phyloP scores from a whole-genome alignment of 176 grass and related monocot species.

The Thalia dealbata region DNA sequence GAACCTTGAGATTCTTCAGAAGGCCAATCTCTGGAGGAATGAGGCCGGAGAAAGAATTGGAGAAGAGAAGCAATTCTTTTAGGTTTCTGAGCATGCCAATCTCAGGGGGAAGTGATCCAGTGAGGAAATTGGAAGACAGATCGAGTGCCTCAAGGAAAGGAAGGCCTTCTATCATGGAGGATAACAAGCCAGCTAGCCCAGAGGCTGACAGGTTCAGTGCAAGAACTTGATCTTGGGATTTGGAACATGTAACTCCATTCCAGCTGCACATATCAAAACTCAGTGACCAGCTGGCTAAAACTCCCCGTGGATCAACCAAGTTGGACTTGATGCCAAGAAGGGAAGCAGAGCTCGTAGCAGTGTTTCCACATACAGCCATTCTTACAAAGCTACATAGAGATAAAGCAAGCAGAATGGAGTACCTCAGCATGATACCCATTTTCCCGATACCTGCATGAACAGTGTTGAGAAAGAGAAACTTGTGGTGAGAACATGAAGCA shows the following conservation, averaged over 20 bases:
- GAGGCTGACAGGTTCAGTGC: slow-evolving; percentile 62
- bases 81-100: slow-evolving; percentile 56
- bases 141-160: slow-evolving; percentile 52
- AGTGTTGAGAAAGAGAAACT: neutral
- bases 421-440: slow-evolving; percentile 28
- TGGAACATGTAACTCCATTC: slow-evolving; percentile 49
- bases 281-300: slow-evolving; percentile 50
- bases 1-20: slow-evolving; percentile 50
- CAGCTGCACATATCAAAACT: slow-evolving; percentile 47
- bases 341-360: slow-evolving; percentile 14
- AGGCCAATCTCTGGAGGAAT: slow-evolving; percentile 63
- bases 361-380: slow-evolving; percentile 24
- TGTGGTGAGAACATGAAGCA: neutral
- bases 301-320: slow-evolving; percentile 37
- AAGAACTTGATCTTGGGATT: slow-evolving; percentile 23
- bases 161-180: slow-evolving; percentile 40
- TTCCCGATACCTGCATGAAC: neutral
- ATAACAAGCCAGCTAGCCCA: slow-evolving; percentile 46
- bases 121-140: slow-evolving; percentile 69
- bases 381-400: slow-evolving; percentile 22
- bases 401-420: slow-evolving; percentile 21
- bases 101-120: slow-evolving; percentile 49
- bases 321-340: slow-evolving; percentile 59
- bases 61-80: slow-evolving; percentile 62
- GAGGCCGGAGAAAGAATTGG: slow-evolving; percentile 55